Percentiles rank a stretch among this genome's conserved stretches.
Evolutionary conservation across 208 protist species (phyloP).

Genomic region (Naegleria lovaniensis): DNA sequence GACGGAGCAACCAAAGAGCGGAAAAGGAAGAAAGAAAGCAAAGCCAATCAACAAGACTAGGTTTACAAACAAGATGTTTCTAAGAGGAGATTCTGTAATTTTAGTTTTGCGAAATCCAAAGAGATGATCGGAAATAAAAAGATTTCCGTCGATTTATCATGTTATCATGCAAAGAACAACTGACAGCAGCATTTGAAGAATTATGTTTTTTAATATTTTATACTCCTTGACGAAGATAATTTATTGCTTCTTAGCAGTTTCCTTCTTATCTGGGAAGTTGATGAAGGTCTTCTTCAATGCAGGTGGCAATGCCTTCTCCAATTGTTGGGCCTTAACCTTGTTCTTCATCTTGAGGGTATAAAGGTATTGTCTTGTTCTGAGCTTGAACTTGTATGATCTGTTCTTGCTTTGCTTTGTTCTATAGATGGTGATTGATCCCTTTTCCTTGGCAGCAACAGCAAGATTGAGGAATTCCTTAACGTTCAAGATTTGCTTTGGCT

Average conservation of each 20-base stretch:
- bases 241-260: slow-evolving; percentile 16
- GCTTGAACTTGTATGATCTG: slow-evolving; percentile 7
- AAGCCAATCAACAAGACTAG: slow-evolving; percentile 75
- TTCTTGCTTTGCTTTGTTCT: neutral
- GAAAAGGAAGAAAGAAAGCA: slow-evolving; percentile 71
- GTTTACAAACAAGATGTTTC: slow-evolving; percentile 94
- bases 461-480: slow-evolving; percentile 12
- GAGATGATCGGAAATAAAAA: neutral
- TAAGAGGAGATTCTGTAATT: slow-evolving; percentile 98
- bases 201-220: neutral
- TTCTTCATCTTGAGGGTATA: slow-evolving; percentile 16
- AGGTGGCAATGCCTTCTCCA: slow-evolving; percentile 1
- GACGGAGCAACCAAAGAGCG: slow-evolving; percentile 76
- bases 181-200: neutral
- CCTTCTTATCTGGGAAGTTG: slow-evolving; percentile 1
- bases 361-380: neutral
- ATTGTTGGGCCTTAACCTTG: neutral
- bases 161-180: neutral
- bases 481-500: slow-evolving; percentile 24
- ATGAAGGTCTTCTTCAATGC: neutral
- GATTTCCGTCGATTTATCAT: too few species aligned
- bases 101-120: slow-evolving; percentile 89
- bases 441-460: neutral
- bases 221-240: neutral
- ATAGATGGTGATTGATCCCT: neutral